Evolutionary conservation across 2,329 filamentous ascomycete genomes (phyloP), one percentile per base, ranked within the genome.

Genomic region (Lachnellula hyalina): DNA sequence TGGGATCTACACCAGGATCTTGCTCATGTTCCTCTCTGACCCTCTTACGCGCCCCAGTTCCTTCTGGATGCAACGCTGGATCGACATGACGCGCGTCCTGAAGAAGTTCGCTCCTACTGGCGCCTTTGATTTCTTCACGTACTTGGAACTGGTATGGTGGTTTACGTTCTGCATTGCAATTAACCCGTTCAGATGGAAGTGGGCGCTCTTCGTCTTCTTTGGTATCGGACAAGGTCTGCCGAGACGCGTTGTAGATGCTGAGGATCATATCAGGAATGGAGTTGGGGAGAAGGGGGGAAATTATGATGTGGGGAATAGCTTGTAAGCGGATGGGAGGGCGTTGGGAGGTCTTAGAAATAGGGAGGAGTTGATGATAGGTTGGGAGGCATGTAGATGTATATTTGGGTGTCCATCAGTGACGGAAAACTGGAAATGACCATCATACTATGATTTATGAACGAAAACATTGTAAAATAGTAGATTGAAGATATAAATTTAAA

Each of bases 121-220:
- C 0, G 89, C 89, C 0, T 93, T 95, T 65, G 89, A 95, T 68
- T 95, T 95, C 74, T 94, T 95, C 68, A 95, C 90, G 0, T 95
- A 95, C 65, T 78, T 87, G 0, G 90, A 96, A 71, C 74, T 95
- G 49, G 67, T 94, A 4, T 95, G 89, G 76, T 95, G 90, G 90
- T 94, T 93, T 61, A 69, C 83, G 5, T 95, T 94, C 66, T 86
- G 86, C 54, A 83, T 93, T 42, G 74, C 79, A 4, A 79, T 94
- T 64, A 95, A 95, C 67, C 90, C 90, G 0, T 95, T 95, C 71
- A 76, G 90, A 8, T 95, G 90, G 89, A 95, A 95, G 74, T 95
- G 90, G 90, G 88, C 86, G 0, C 68, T 85, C 0, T 95, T 95
- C 67, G 89, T 95, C 15, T 85, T 95, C 64, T 87, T 87, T 56